Base-by-base conservation (phyloP, 2,329 filamentous ascomycete species). In the Xylaria sp. region DNA sequence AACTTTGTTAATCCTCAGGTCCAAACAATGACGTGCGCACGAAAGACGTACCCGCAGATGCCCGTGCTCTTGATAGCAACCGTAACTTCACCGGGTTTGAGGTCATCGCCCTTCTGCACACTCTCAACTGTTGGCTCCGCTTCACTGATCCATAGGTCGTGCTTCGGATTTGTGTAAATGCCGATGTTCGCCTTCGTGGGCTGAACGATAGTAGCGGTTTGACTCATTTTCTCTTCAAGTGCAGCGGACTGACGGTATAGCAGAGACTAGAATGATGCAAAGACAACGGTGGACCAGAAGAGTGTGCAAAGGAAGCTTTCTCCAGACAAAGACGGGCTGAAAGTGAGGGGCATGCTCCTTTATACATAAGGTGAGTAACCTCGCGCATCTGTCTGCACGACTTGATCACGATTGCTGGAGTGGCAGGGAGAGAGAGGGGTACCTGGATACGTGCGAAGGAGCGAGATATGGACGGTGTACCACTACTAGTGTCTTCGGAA, bases 21-120 rank as follows among this genome's bases (percentile, higher is more conserved):
- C 44, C 18, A 16, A 51, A 13, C 44, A 51, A 30, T 46, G 19
- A 35, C 13, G 19, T 37, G 52, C 48, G 10, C 18, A 49, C 56
- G 35, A 47, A 35, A 6, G 47, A 73, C 76, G 68, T 80, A 94
- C 85, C 93, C 93, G 80, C 94, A 97, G 70, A 97, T 97, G 59
- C 94, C 94, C 6, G 93, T 97, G 76, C 90, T 96, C 76, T 93
- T 91, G 74, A 97, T 85, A 58, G 90, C 91, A 63, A 97, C 76
- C 30, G 91, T 92, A 53, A 97, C 91, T 76, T 97, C 89, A 55
- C 92, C 93, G 23, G 83, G 81, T 76, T 89, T 87, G 69, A 97
- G 78, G 54, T 80, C 82, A 56, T 86, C 77, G 52, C 85, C 88
- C 37, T 83, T 83, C 65, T 86, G 79, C 59, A 95, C 87, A 63